Evolutionary conservation across 2,329 filamentous ascomycete genomes (phyloP).

Genomic region (Colletotrichum godetiae): DNA sequence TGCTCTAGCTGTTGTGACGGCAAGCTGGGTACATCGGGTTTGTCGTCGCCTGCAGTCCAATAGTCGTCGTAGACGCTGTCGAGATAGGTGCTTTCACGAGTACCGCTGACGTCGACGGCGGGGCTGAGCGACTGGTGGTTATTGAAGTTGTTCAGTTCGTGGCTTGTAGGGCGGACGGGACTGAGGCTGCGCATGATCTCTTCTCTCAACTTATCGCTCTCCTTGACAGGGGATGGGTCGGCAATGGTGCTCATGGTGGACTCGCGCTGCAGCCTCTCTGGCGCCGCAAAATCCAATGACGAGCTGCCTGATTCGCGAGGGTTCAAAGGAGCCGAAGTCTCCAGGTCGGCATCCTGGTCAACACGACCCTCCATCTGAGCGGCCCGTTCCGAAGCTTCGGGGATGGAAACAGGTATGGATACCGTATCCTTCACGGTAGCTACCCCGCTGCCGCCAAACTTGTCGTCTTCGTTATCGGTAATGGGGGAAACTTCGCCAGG

Average conservation of each 20-base stretch:
- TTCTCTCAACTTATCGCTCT: slow-evolving; percentile 77
- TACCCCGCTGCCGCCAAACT: neutral
- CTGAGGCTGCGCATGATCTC: slow-evolving; percentile 80
- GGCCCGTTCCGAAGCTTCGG: slow-evolving; percentile 4
- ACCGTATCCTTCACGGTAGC: slow-evolving; percentile 3
- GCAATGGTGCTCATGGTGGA: slow-evolving; percentile 60
- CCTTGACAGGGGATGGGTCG: slow-evolving; percentile 67
- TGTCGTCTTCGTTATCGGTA: slow-evolving; percentile 35
- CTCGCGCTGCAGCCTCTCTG: slow-evolving; percentile 52
- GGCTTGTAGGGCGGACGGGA: slow-evolving; percentile 51
- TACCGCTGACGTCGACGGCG: slow-evolving; percentile 15
- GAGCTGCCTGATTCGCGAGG: slow-evolving; percentile 33
- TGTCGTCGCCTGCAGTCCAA: slow-evolving; percentile 64
- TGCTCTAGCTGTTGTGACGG: slow-evolving; percentile 4
- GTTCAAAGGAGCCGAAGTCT: slow-evolving; percentile 36
- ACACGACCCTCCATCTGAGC: neutral
- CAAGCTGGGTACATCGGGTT: slow-evolving; percentile 34
- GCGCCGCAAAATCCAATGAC: slow-evolving; percentile 48
- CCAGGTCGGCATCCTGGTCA: slow-evolving; percentile 4
- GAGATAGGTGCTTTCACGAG: slow-evolving; percentile 71
- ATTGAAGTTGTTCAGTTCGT: slow-evolving; percentile 26
- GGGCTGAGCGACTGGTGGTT: neutral
- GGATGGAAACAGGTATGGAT: slow-evolving; percentile 17
- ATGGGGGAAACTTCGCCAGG: slow-evolving; percentile 37
- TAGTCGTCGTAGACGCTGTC: slow-evolving; percentile 76